These are phyloP conservation scores for Thalassiosira exigua DNA, from an alignment of 352 stramenopile species.

Conservation along the genomic window DNA sequence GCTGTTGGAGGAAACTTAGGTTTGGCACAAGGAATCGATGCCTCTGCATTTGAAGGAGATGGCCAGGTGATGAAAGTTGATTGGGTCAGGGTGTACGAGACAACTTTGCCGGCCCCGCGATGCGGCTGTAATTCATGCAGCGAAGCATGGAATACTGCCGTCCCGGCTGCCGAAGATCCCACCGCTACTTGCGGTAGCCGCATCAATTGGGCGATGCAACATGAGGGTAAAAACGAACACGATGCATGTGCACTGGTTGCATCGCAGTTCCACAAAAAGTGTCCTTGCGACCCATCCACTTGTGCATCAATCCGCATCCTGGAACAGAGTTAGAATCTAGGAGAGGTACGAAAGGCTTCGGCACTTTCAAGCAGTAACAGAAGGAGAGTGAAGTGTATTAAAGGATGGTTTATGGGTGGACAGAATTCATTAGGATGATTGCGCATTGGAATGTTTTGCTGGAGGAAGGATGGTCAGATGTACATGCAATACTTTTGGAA, in stretches of 20 bases:
- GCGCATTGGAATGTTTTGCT: too few relatives aligned
- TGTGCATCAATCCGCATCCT: too few relatives aligned
- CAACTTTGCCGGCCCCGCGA: neutral
- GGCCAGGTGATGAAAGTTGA: slow-evolving; percentile 67
- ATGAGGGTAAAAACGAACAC: neutral
- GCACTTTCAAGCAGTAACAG: too few relatives aligned
- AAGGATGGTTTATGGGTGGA: too few relatives aligned
- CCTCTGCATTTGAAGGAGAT: slow-evolving; percentile 39
- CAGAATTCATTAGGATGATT: too few relatives aligned
- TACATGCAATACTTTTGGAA: too few relatives aligned
- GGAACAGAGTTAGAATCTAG: too few relatives aligned
- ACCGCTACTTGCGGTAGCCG: slow-evolving; percentile 2
- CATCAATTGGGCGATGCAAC: neutral
- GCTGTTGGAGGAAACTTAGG: slow-evolving; percentile 61
- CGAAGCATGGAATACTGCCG: neutral
- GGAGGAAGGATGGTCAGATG: too few relatives aligned
- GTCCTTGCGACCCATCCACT: neutral
- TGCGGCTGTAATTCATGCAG: slow-evolving; percentile 8
- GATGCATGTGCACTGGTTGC: neutral
- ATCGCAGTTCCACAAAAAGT: neutral
- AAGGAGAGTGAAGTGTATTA: too few relatives aligned
- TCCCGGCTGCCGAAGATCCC: neutral
- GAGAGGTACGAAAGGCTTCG: too few relatives aligned
- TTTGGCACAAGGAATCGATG: slow-evolving; percentile 46
- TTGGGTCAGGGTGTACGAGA: slow-evolving; percentile 61